Evolutionary conservation across 2,329 filamentous ascomycete genomes (phyloP).

Genomic region (Fusarium longipes): DNA sequence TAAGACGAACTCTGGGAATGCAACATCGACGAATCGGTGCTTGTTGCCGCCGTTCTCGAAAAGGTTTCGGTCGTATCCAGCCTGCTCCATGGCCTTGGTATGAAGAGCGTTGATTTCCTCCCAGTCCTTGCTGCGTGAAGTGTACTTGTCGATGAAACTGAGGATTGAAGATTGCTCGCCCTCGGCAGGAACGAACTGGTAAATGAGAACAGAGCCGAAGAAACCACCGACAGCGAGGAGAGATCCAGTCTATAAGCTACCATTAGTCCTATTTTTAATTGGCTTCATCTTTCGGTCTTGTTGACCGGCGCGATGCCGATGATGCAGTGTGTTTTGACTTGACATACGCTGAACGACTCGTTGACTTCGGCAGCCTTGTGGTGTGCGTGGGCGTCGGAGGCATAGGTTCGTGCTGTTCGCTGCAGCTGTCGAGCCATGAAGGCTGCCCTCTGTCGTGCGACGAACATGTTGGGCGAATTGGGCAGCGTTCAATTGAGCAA

Average conservation of each 20-base stretch:
- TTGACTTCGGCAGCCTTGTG: slow-evolving; percentile 61
- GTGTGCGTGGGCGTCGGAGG: slow-evolving; percentile 63
- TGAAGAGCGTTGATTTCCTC: slow-evolving; percentile 64
- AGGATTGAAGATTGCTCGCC: slow-evolving; percentile 62
- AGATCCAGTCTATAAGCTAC: slow-evolving; percentile 58
- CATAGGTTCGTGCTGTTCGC: slow-evolving; percentile 61
- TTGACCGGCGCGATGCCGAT: slow-evolving; percentile 9
- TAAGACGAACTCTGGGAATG: slow-evolving; percentile 67
- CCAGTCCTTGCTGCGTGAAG: slow-evolving; percentile 61
- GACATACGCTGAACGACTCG: slow-evolving; percentile 68
- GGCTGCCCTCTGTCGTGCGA: slow-evolving; percentile 59
- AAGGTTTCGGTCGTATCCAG: slow-evolving; percentile 67
- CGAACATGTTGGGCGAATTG: slow-evolving; percentile 53
- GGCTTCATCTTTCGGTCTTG: neutral
- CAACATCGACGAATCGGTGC: slow-evolving; percentile 62
- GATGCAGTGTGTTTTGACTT: slow-evolving; percentile 47
- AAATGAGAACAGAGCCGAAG: slow-evolving; percentile 58
- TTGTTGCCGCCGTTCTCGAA: slow-evolving; percentile 59
- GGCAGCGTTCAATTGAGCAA: slow-evolving; percentile 50
- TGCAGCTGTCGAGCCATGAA: slow-evolving; percentile 53
- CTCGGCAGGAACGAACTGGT: slow-evolving; percentile 62
- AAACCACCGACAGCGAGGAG: slow-evolving; percentile 59
- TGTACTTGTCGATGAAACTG: slow-evolving; percentile 60
- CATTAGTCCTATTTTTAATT: slow-evolving; percentile 31
- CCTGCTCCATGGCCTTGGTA: slow-evolving; percentile 65